Conservation (phyloP, 495 filamentous ascomycete species). For the Neurospora sp. region DNA sequence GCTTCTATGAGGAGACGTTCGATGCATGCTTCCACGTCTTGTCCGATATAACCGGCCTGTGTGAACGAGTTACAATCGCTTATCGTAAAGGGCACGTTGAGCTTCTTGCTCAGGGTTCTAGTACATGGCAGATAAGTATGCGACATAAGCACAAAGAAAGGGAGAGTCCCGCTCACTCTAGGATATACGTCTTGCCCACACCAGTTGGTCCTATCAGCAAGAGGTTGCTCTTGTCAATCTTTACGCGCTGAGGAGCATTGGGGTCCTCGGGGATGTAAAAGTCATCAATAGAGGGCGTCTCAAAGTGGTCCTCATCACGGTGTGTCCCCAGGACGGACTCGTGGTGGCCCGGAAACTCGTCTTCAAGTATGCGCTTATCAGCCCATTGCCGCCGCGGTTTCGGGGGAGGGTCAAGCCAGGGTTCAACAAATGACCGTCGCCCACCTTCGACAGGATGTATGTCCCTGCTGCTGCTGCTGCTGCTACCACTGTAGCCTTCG, state of each 20-base stretch:
- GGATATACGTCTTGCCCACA: conserved; percentile 94
- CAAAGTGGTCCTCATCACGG: conserved; percentile 12
- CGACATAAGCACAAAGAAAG: not conserved
- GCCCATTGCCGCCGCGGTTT: conserved; percentile 12
- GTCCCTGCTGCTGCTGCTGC: conserved; percentile 14
- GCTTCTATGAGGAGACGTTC: conserved; percentile 81
- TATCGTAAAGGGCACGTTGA: conserved; percentile 94
- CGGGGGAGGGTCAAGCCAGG: conserved; percentile 11
- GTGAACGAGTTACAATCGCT: conserved; percentile 97
- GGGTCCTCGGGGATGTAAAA: conserved; percentile 34
- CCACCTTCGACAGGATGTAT: conserved; percentile 41
- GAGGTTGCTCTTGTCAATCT: conserved; percentile 95
- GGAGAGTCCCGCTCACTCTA: conserved; percentile 41
- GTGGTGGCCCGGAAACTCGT: conserved; percentile 71
- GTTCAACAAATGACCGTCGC: conserved; percentile 16
- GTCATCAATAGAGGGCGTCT: conserved; percentile 13
- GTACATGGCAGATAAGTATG: conserved; percentile 2
- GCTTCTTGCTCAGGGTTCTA: conserved; percentile 41
- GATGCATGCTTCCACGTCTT: conserved; percentile 89
- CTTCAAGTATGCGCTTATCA: conserved; percentile 38
- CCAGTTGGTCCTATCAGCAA: conserved; percentile 86
- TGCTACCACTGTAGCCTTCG: conserved; percentile 19
- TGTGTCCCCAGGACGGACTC: conserved; percentile 42
- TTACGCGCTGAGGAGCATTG: conserved; percentile 48
- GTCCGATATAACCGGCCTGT: conserved; percentile 94